phyloP scores from a whole-genome alignment of 2,329 filamentous ascomycete genomes.

The Xenosphaeropsis pyriputrescens region DNA sequence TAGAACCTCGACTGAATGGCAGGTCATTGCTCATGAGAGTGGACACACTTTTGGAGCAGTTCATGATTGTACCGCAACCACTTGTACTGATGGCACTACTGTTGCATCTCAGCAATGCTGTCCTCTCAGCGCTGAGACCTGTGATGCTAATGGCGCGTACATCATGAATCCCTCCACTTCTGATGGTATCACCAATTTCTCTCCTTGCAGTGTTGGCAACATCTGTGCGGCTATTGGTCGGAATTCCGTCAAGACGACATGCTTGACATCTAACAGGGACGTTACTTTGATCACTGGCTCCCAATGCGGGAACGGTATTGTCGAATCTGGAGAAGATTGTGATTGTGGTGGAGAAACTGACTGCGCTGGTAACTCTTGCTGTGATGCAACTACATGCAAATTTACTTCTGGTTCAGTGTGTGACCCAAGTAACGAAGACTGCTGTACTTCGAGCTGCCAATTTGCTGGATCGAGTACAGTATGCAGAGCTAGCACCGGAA shows the following conservation, averaged over 20 bases:
- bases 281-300: slow-evolving; percentile 69
- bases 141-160: slow-evolving; percentile 63
- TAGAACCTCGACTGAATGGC: slow-evolving; percentile 74
- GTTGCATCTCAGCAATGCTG: slow-evolving; percentile 59
- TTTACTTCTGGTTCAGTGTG: slow-evolving; percentile 63
- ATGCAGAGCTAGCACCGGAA: slow-evolving; percentile 65
- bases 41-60: slow-evolving; percentile 94
- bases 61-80: slow-evolving; percentile 67
- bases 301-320: slow-evolving; percentile 93
- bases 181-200: slow-evolving; percentile 62
- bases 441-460: slow-evolving; percentile 54
- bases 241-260: slow-evolving; percentile 60
- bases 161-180: slow-evolving; percentile 95
- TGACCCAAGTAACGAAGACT: slow-evolving; percentile 70
- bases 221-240: slow-evolving; percentile 76
- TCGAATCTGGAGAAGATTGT: slow-evolving; percentile 87
- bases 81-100: slow-evolving; percentile 48
- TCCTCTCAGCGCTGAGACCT: slow-evolving; percentile 51
- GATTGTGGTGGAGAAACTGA: slow-evolving; percentile 71
- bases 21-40: slow-evolving; percentile 87
- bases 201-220: slow-evolving; percentile 80
- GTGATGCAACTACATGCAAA: slow-evolving; percentile 73
- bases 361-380: slow-evolving; percentile 69
- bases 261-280: slow-evolving; percentile 74
- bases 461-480: slow-evolving; percentile 54